Evolutionary conservation across 768 basidiomycete genomes (phyloP), one percentile per base, ranked within the genome.

Genomic region (Pleurotus cornucopiae): DNA sequence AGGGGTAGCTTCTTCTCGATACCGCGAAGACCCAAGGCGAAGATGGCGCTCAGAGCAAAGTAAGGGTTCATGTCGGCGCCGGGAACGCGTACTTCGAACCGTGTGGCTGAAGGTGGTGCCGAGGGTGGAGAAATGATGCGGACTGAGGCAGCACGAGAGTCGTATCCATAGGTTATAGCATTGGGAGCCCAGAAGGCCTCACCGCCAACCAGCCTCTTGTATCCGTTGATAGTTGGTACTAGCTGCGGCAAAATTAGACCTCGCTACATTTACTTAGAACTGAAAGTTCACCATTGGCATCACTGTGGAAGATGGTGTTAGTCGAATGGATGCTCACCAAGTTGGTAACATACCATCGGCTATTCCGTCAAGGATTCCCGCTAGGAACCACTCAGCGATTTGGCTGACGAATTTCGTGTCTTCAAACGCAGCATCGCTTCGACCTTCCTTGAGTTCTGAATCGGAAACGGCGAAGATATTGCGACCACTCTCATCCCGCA

Each of bases 51-150:
- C 44, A 98, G 73, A 0, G 94, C 84, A 60, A 89, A 92, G 71
- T 94, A 91, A 1, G 94, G 91, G 71, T 95, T 94, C 83, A 98
- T 92, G 66, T 99, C 97, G 39, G 97, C 97, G 21, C 97, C 97
- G 1, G 97, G 95, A 14, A 98, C 84, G 54, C 97, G 88, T 12
- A 99, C 74, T 74, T 99, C 97, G 63, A 99, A 82, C 48, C 97
- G 80, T 1, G 97, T 98, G 2, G 90, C 92, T 3, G 83, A 69
- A 6, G 81, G 79, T 2, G 89, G 81, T n/a, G 86, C 88, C 4
- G 89, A 86, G 1, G 97, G 97, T 2, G 96, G 94, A 0, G 89
- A 87, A 64, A 99, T 86, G 61, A 99, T 89, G 44, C 97, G 86
- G 48, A 98, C 82, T 7, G 92, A 93, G 9, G 94, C 94, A 0